These are phyloP conservation scores for Quercus phellos DNA, from an alignment of 331 rosid species.

Conservation along the genomic window DNA sequence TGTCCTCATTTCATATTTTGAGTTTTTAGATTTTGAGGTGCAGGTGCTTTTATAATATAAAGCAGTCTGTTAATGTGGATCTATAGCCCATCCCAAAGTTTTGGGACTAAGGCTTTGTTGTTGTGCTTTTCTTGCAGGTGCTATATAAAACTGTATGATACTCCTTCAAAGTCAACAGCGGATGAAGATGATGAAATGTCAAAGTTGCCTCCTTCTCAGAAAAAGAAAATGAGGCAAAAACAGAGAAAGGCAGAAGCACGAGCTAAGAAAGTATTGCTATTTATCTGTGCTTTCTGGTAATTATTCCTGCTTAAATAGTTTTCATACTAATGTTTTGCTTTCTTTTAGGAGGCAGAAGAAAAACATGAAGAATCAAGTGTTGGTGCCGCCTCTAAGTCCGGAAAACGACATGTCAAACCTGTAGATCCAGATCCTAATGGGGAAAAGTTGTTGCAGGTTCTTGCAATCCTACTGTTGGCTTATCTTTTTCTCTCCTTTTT, in stretches of 20 bases:
- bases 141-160: slow-evolving; percentile 80
- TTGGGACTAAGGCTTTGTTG: no score
- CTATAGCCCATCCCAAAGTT: no score
- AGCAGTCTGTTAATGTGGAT: no score
- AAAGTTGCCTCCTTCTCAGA: slow-evolving; percentile 86
- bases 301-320: neutral
- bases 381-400: slow-evolving; percentile 60
- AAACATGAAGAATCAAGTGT: slow-evolving; percentile 74
- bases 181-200: slow-evolving; percentile 82
- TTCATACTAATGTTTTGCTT: slow-evolving; percentile 21
- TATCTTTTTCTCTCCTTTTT: neutral
- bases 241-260: slow-evolving; percentile 95
- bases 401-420: slow-evolving; percentile 80
- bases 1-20: slow-evolving; percentile 9
- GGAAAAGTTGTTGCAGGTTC: slow-evolving; percentile 88
- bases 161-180: slow-evolving; percentile 69
- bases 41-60: neutral
- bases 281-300: slow-evolving; percentile 17
- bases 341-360: slow-evolving; percentile 81
- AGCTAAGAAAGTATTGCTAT: slow-evolving; percentile 75
- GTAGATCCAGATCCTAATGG: slow-evolving; percentile 92
- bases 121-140: slow-evolving; percentile 36
- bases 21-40: slow-evolving; percentile 25
- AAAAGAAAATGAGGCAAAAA: slow-evolving; percentile 93
- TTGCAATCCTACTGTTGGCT: slow-evolving; percentile 12